phyloP scores from a whole-genome alignment of 768 basidiomycete species.

The Lanmaoa rubissima region DNA sequence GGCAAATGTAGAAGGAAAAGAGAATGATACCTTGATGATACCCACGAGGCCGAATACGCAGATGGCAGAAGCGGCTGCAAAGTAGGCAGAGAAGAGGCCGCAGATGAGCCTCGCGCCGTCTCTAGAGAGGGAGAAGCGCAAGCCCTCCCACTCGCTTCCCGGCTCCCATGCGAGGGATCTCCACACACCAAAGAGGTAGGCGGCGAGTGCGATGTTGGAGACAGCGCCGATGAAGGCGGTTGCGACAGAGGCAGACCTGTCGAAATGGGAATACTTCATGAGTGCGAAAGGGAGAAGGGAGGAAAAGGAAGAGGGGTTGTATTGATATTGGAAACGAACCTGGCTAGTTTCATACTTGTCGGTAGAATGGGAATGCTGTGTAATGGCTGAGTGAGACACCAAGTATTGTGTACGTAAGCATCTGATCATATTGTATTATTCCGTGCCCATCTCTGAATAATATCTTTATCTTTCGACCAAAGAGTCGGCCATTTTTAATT shows the following conservation, averaged over 20 bases:
- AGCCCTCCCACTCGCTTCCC: constrained; percentile 50
- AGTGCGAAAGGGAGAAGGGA: neutral
- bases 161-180: constrained; percentile 45
- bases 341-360: constrained; percentile 2
- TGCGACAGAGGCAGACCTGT: constrained; percentile 37
- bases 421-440: no score
- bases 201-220: constrained; percentile 40
- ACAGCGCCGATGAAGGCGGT: constrained; percentile 40
- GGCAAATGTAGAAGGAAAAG: neutral
- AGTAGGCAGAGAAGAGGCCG: constrained; percentile 63
- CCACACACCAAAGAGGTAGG: constrained; percentile 43
- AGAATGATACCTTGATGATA: constrained; percentile 56
- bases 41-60: constrained; percentile 66
- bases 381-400: constrained; percentile 10
- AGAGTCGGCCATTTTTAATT: no score
- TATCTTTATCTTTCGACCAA: no score
- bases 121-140: constrained; percentile 38
- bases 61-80: constrained; percentile 61
- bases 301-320: neutral
- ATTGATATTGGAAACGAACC: neutral
- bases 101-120: constrained; percentile 52
- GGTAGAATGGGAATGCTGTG: constrained; percentile 3
- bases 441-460: no score
- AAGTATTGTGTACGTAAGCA: neutral
- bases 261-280: constrained; percentile 8